phyloP scores from a whole-genome alignment of 2,329 filamentous ascomycete genomes.

The Colletotrichum phormii region DNA sequence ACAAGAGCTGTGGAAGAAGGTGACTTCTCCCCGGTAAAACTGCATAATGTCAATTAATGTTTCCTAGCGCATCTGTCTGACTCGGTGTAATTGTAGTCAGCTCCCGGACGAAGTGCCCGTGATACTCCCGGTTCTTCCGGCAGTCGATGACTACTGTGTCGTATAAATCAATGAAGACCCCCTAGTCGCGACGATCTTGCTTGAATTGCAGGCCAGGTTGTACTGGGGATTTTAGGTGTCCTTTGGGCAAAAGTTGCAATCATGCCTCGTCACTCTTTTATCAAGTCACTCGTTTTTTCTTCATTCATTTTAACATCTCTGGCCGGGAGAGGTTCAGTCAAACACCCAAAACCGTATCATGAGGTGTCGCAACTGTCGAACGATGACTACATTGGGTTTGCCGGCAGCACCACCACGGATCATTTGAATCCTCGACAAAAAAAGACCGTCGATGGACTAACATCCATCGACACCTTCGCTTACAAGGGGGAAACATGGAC shows the following conservation, averaged over 20 bases:
- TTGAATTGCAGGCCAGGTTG: not conserved
- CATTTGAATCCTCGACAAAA: not conserved
- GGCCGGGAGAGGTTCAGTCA: not conserved
- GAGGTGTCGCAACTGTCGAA: not conserved
- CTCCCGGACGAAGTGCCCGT: not conserved
- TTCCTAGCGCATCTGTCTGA: not conserved
- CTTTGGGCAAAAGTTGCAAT: not conserved
- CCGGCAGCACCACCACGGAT: not conserved
- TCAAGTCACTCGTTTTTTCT: not conserved
- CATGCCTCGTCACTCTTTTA: slow-evolving; percentile 7
- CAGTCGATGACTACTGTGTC: not conserved
- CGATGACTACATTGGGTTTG: not conserved
- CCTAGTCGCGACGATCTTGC: not conserved
- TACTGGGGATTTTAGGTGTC: not conserved
- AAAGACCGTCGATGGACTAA: not conserved
- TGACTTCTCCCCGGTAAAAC: too few relatives aligned
- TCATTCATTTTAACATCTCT: not conserved
- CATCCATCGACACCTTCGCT: slow-evolving; percentile 6
- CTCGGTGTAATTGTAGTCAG: not conserved
- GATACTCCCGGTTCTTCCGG: not conserved
- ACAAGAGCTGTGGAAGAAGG: too few relatives aligned
- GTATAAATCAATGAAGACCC: not conserved
- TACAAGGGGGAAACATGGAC: slow-evolving; percentile 17
- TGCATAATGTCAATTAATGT: not conserved
- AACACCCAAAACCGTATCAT: not conserved